Percentiles rank a stretch among this genome's conserved stretches.
Conservation (phyloP, 2,329 filamentous ascomycete species). For the Penicillium sp. region DNA sequence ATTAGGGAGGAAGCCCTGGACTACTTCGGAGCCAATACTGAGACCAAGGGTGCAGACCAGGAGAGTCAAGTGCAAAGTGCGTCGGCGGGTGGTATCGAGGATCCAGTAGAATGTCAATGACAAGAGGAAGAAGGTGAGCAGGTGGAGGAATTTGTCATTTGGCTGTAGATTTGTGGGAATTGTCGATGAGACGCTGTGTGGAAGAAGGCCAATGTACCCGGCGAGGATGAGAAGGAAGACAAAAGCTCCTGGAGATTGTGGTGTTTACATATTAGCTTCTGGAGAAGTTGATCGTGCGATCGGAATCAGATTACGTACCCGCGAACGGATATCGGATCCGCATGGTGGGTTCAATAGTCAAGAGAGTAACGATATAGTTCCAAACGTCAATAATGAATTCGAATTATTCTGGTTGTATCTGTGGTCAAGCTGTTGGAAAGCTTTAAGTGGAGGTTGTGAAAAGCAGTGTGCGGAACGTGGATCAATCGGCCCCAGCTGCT, state of each 20-base stretch:
- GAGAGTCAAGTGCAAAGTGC: constrained; percentile 80
- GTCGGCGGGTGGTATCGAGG: constrained; percentile 83
- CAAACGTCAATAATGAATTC: neutral
- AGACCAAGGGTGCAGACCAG: constrained; percentile 70
- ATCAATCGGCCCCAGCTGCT: constrained; percentile 21
- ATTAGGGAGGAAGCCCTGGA: constrained; percentile 67
- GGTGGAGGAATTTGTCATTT: constrained; percentile 89
- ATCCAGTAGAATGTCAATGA: constrained; percentile 94
- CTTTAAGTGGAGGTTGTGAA: constrained; percentile 1
- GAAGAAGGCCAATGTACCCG: constrained; percentile 77
- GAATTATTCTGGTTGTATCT: neutral
- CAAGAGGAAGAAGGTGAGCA: constrained; percentile 84
- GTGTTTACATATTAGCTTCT: constrained; percentile 17
- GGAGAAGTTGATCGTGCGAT: constrained; percentile 3
- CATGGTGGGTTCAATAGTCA: constrained; percentile 53
- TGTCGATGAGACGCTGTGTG: constrained; percentile 38
- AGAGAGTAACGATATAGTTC: neutral
- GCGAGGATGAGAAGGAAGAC: constrained; percentile 68
- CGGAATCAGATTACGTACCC: constrained; percentile 57
- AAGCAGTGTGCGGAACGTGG: constrained; percentile 10
- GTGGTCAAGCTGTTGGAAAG: neutral
- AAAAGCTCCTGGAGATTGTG: constrained; percentile 62
- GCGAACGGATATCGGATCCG: constrained; percentile 87
- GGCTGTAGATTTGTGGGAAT: constrained; percentile 56
- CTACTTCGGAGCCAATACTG: constrained; percentile 58